Conservation (phyloP, 352 stramenopile genomes). For the Phytophthora cactorum region DNA sequence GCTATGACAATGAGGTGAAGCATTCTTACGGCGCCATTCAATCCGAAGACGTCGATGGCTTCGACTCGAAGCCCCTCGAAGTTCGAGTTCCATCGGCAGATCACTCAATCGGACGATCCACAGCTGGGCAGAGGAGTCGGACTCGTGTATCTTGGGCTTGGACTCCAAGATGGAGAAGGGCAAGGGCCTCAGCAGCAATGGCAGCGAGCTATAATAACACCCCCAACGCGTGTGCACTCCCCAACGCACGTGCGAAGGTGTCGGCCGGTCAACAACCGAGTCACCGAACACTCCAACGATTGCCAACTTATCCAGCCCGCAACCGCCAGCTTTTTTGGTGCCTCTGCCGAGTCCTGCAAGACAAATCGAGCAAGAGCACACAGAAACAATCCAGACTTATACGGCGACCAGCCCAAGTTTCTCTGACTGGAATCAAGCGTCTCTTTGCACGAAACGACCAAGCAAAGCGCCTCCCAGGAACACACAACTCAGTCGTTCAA, state of each 20-base stretch:
- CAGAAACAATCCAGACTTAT: constrained; percentile 44
- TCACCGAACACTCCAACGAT: background rate
- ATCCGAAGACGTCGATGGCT: background rate
- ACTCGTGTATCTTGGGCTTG: constrained; percentile 17
- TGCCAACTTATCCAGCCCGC: constrained; percentile 3
- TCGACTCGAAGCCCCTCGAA: background rate
- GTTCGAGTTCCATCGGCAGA: background rate
- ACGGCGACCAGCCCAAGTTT: constrained; percentile 18
- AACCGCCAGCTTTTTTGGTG: constrained; percentile 8
- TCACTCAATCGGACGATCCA: constrained; percentile 27
- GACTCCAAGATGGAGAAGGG: constrained; percentile 13
- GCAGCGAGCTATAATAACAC: background rate
- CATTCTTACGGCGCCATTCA: background rate
- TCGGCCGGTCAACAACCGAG: background rate
- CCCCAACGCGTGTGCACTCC: background rate
- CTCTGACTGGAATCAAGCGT: constrained; percentile 29
- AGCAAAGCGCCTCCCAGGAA: constrained; percentile 11
- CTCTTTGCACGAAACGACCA: constrained; percentile 42
- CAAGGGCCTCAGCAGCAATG: constrained; percentile 12
- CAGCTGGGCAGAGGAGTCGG: constrained; percentile 27
- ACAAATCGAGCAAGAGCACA: constrained; percentile 36
- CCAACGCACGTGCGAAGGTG: constrained; percentile 22
- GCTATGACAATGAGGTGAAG: too few species aligned
- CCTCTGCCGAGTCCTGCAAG: constrained; percentile 8
- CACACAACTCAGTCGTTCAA: constrained; percentile 6